Percentiles rank a stretch among this genome's conserved stretches.
These are phyloP conservation scores for Coelastrella sp. DNA, from an alignment of 139 green algal genomes.

Conservation along the genomic window DNA sequence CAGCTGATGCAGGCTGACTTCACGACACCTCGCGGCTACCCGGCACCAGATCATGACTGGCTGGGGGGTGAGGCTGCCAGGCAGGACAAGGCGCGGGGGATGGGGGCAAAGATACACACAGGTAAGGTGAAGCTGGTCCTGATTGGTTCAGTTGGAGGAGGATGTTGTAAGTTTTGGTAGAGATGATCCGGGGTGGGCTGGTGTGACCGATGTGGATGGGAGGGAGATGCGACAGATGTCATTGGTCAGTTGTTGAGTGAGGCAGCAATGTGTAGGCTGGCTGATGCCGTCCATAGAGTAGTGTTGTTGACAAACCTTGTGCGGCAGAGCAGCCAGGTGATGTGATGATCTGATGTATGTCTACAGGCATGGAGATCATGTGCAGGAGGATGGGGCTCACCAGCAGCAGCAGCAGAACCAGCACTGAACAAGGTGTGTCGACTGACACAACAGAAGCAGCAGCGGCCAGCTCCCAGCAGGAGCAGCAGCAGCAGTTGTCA, in stretches of 20 bases:
- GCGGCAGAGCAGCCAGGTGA: not conserved
- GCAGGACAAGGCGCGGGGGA: constrained; percentile 51
- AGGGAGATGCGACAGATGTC: too few species aligned
- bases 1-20: constrained; percentile 80
- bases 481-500: constrained; percentile 28
- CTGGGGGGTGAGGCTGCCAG: not conserved
- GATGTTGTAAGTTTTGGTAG: too few species aligned
- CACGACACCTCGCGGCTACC: constrained; percentile 56
- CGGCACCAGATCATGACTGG: constrained; percentile 35
- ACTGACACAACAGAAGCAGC: not conserved
- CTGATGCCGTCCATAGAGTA: too few species aligned
- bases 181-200: too few species aligned
- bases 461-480: not conserved
- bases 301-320: too few species aligned
- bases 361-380: constrained; percentile 81
- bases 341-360: not conserved
- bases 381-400: not conserved
- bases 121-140: not conserved
- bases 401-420: constrained; percentile 28
- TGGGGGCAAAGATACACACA: constrained; percentile 79
- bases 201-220: too few species aligned
- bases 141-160: too few species aligned
- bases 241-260: too few species aligned
- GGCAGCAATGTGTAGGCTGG: too few species aligned
- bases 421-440: not conserved